Evolutionary conservation across 345 rosid species (phyloP), one percentile per base, ranked within the genome.

Genomic region (Trapa bicornis): DNA sequence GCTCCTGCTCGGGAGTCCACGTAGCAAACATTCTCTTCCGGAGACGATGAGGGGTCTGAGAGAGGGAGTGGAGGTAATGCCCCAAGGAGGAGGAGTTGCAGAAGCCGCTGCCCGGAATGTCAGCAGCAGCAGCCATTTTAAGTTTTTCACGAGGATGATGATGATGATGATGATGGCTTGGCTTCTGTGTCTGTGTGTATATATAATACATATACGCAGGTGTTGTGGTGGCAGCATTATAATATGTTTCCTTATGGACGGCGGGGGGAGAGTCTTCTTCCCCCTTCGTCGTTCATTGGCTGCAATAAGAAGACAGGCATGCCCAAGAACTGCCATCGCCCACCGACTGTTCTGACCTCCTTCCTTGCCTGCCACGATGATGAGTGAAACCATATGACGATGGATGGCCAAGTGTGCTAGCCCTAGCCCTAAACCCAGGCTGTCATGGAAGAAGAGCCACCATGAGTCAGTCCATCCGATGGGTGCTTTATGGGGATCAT

Each of bases 1-100:
- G 86, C 75, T 92, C 98, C 73, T 89, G 84, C 73, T 84, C 89
- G 4, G 92, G 95, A 17, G 98, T 92, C 98, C 96, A 87, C 37
- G 89, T 89, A 16, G 96, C 98, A 70, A 92, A 73, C 95, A 89
- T 85, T 81, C 96, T 86, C 80, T 78, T 83, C 65, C 85, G 83
- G 35, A 92, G 95, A 75, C 85, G 84, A 64, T 77, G 92, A 63
- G 95, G 98, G 65, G 96, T 92, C 70, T 86, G 89, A 9, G 88
- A 80, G 45, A 92, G 95, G 68, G 95, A 80, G 12, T 78, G 80
- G 54, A 89, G 77, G 76, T 87, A 92, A 32, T 71, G 71, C 1
- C 73, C 67, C 74, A 77, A 72, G 78, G 67, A 71, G 71, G 71
- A 64, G 72, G 50, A 66, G 62, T 60, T 61, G 41, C 71, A 63